Base-by-base conservation (phyloP, 23 red algal species). In the Gracilaria domingensis region DNA sequence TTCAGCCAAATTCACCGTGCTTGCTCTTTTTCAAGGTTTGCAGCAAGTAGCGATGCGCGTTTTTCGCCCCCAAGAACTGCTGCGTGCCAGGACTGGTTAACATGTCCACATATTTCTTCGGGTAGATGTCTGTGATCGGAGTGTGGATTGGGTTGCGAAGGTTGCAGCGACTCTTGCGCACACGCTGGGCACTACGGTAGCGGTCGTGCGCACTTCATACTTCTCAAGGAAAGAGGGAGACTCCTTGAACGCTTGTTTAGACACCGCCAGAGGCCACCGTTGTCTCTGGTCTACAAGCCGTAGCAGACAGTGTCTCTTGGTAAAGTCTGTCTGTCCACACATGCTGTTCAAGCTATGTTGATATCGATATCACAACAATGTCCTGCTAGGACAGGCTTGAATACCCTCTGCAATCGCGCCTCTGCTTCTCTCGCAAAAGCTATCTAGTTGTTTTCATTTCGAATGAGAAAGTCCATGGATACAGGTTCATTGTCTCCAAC, bases 81-180 rank as follows among this genome's bases (percentile, higher is more conserved):
- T 34, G 90, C 90, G 42, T 80, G 90, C 90, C 90, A 93, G 20
- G 90, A 64, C 66, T 93, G 90, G 23, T 59, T 64, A 16, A 80
- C 90, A 20, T 48, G n/a, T 35, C 90, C 57, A 53, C 90, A 93
- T 40, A 84, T 44, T 12, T 62, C 67, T 59, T 85, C 80, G 11
- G 81, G 70, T 57, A n/a, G n/a, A n/a, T n/a, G n/a, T n/a, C n/a
- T n/a, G n/a, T n/a, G n/a, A n/a, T n/a, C n/a, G n/a, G n/a, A n/a
- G n/a, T n/a, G n/a, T n/a, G n/a, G n/a, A n/a, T n/a, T n/a, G n/a
- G n/a, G n/a, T n/a, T n/a, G n/a, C n/a, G n/a, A n/a, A n/a, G n/a
- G n/a, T n/a, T n/a, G n/a, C n/a, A n/a, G n/a, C n/a, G n/a, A n/a
- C n/a, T n/a, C n/a, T n/a, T n/a, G n/a, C n/a, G n/a, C n/a, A n/a